Percentiles rank a stretch among this genome's conserved stretches.
Conservation (phyloP, 192 early-diverging fungal species). For the Backusella tarrabulga region DNA sequence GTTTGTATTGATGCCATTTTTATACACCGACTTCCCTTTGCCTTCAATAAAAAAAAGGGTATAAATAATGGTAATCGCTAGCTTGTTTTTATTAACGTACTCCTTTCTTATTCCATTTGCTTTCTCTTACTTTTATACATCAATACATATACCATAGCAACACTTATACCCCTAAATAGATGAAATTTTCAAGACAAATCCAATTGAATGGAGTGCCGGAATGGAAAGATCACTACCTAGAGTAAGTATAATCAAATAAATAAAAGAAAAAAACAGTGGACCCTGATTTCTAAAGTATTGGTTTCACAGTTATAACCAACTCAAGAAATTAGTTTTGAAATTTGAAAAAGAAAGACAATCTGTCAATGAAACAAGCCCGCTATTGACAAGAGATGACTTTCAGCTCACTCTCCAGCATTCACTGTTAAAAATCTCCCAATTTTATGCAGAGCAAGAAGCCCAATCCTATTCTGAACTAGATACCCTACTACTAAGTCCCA, state of each 20-base stretch:
- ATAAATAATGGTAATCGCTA: neutral
- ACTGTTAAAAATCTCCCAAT: conserved; percentile 75
- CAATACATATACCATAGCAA: neutral
- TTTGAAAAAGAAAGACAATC: conserved; percentile 58
- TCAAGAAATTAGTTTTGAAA: conserved; percentile 76
- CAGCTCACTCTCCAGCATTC: conserved; percentile 71
- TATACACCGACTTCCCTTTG: neutral
- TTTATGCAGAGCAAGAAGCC: conserved; percentile 81
- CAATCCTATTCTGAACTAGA: conserved; percentile 70
- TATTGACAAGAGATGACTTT: conserved; percentile 49
- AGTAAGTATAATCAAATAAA: conserved; percentile 33
- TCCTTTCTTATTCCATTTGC: neutral
- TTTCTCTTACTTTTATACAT: neutral
- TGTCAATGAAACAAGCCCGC: conserved; percentile 23
- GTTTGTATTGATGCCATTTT: neutral
- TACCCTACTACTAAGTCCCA: conserved; percentile 8
- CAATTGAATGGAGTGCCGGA: conserved; percentile 78
- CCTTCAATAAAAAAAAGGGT: neutral
- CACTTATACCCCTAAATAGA: neutral
- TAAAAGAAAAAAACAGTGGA: neutral
- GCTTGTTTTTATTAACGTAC: neutral
- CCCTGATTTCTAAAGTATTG: neutral
- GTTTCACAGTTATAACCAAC: conserved; percentile 57
- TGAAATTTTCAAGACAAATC: conserved; percentile 85
- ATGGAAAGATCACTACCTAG: conserved; percentile 65